Percentiles rank a stretch among this genome's conserved stretches.
These are phyloP conservation scores for Volvox africanus DNA, from an alignment of 139 green algal species.

Conservation along the genomic window DNA sequence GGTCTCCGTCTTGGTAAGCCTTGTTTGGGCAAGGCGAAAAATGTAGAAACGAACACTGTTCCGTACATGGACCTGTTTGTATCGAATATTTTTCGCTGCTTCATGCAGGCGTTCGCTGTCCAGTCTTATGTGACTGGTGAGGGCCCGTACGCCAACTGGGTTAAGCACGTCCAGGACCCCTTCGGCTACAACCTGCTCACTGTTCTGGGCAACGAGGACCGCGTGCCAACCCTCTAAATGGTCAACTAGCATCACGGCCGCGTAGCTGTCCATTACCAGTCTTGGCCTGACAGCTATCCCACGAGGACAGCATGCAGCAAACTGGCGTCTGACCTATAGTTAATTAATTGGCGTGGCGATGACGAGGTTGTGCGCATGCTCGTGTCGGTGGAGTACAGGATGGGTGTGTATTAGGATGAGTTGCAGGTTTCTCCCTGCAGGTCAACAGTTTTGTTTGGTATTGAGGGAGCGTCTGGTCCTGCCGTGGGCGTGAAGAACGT, in stretches of 20 bases:
- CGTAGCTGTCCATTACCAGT: neutral
- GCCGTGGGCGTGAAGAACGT: constrained; percentile 28
- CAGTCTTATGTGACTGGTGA: constrained; percentile 93
- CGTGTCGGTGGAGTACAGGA: neutral
- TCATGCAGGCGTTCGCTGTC: constrained; percentile 78
- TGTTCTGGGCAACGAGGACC: constrained; percentile 83
- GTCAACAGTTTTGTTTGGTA: neutral
- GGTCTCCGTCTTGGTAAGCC: constrained; percentile 86
- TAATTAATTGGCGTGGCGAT: neutral
- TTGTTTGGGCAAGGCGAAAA: too few relatives aligned
- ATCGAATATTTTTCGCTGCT: too few relatives aligned
- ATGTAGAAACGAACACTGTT: too few relatives aligned
- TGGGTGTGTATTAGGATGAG: neutral
- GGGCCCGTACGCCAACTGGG: constrained; percentile 97
- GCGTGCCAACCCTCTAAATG: constrained; percentile 84
- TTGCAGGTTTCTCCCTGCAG: neutral
- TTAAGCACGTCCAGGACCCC: constrained; percentile 93
- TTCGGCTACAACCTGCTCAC: constrained; percentile 97
- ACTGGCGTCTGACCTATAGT: constrained; percentile 4
- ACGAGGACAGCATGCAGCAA: neutral
- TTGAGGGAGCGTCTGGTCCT: constrained; percentile 6
- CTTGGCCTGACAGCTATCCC: neutral
- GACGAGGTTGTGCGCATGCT: neutral
- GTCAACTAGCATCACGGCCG: neutral
- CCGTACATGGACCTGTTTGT: too few relatives aligned